Percentiles rank a stretch among this genome's conserved stretches.
Evolutionary conservation across 1,284 basidiomycete genomes (phyloP).

Genomic region (Rhodotorula sp.): DNA sequence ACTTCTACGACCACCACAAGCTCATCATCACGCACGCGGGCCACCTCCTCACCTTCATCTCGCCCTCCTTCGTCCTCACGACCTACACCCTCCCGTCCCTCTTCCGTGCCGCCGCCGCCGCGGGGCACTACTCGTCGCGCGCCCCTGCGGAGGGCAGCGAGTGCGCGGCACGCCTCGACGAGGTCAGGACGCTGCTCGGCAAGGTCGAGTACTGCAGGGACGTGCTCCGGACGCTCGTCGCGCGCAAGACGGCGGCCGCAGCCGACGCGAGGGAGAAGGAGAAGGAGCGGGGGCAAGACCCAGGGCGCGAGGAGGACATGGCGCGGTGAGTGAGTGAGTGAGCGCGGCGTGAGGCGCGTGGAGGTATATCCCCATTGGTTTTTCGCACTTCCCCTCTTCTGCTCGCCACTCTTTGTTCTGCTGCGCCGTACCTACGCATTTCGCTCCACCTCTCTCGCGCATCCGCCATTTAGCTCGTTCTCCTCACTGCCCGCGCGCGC

Average conservation of each 20-base stretch:
- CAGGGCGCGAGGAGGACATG: too few relatives aligned
- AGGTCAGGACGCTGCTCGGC: slow-evolving; percentile 58
- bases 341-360: too few relatives aligned
- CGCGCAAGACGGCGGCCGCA: slow-evolving; percentile 11
- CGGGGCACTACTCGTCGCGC: slow-evolving; percentile 26
- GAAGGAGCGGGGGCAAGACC: too few relatives aligned
- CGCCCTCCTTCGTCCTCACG: slow-evolving; percentile 78
- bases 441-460: too few relatives aligned
- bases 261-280: not conserved
- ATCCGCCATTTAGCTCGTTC: too few relatives aligned
- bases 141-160: slow-evolving; percentile 47
- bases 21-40: slow-evolving; percentile 81
- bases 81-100: slow-evolving; percentile 74
- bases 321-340: too few relatives aligned
- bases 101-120: slow-evolving; percentile 61
- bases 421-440: too few relatives aligned
- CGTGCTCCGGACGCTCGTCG: slow-evolving; percentile 57
- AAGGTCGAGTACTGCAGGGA: slow-evolving; percentile 82
- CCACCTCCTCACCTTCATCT: slow-evolving; percentile 79
- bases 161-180: slow-evolving; percentile 61
- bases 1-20: slow-evolving; percentile 98
- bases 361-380: too few relatives aligned
- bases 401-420: too few relatives aligned
- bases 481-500: too few relatives aligned
- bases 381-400: too few relatives aligned